These are phyloP conservation scores for Saccharomycopsis sp. DNA, from an alignment of 805 yeast species.

Conservation along the genomic window DNA sequence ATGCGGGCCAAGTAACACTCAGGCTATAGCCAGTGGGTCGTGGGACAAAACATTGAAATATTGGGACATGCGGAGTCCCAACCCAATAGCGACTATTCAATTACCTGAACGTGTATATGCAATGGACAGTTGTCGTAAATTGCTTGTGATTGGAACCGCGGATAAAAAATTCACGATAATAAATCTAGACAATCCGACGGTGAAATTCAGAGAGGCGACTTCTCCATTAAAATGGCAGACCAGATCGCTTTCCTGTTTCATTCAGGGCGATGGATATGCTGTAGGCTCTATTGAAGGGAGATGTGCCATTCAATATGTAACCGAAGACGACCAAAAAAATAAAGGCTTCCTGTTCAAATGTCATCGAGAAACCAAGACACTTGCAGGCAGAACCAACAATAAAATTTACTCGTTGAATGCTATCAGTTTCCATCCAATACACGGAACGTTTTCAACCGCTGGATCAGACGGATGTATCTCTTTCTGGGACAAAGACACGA, in stretches of 20 bases:
- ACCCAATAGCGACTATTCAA: slow-evolving; percentile 72
- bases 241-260: slow-evolving; percentile 72
- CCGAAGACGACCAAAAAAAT: slow-evolving; percentile 67
- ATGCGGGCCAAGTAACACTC: slow-evolving; percentile 75
- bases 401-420: slow-evolving; percentile 74
- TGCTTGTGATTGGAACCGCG: slow-evolving; percentile 91
- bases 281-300: slow-evolving; percentile 93
- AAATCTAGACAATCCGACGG: slow-evolving; percentile 76
- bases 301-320: slow-evolving; percentile 89
- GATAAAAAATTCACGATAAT: slow-evolving; percentile 75
- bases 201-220: slow-evolving; percentile 62
- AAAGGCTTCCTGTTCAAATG: slow-evolving; percentile 88
- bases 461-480: slow-evolving; percentile 93
- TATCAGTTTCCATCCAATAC: slow-evolving; percentile 78
- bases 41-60: slow-evolving; percentile 95
- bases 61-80: slow-evolving; percentile 88
- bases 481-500: slow-evolving; percentile 93
- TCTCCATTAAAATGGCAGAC: slow-evolving; percentile 91
- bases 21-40: slow-evolving; percentile 81
- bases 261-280: slow-evolving; percentile 90
- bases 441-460: slow-evolving; percentile 89
- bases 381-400: slow-evolving; percentile 39
- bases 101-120: slow-evolving; percentile 89
- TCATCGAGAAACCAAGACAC: slow-evolving; percentile 66
- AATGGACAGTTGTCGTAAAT: slow-evolving; percentile 75